Conservation (phyloP, 177 flowering plant genomes). For the Vitis hybrid region DNA sequence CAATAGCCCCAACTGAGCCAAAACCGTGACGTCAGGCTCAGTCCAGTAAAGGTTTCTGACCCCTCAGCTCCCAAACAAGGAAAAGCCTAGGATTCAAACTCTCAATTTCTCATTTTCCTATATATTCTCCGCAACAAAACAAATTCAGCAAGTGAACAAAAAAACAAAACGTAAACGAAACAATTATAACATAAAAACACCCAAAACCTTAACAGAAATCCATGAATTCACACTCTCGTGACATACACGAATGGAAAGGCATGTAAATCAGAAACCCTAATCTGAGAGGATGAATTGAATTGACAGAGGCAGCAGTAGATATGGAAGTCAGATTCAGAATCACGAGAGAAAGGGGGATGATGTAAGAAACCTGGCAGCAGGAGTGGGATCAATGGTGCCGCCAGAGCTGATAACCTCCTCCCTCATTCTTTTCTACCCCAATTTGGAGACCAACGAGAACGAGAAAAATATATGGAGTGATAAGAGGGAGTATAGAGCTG, state of each 20-base stretch:
- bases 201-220: no score
- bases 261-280: constrained; percentile 16
- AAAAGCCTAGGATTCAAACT: no score
- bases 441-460: background rate
- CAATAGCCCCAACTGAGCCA: no score
- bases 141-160: background rate
- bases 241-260: no score
- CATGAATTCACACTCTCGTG: no score
- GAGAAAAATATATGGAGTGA: background rate
- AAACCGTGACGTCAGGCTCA: no score
- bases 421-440: constrained; percentile 37
- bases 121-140: background rate
- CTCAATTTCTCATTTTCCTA: no score
- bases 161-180: background rate
- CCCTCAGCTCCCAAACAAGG: no score
- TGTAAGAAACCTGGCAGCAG: constrained; percentile 70
- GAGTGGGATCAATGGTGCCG: constrained; percentile 59
- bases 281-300: background rate
- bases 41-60: no score
- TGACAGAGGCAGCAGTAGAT: background rate
- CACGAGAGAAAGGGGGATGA: background rate
- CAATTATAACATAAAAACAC: background rate
- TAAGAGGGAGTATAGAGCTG: background rate
- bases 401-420: constrained; percentile 88
- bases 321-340: background rate